Base-by-base conservation (phyloP, 2,329 filamentous ascomycete species). In the Neurospora crassa region DNA sequence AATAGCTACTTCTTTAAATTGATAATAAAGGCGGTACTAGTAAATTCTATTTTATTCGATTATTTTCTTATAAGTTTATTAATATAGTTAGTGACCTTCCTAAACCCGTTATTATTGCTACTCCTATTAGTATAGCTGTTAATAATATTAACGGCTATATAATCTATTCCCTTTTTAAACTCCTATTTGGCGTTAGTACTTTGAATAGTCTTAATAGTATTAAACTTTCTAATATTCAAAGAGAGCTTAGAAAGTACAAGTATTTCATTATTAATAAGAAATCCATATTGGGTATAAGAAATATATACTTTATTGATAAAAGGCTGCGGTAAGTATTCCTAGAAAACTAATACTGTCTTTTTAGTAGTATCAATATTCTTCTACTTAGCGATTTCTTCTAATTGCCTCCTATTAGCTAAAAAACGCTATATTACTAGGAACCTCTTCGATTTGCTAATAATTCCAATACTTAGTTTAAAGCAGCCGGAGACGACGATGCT, bases 401-500 rank as follows among this genome's bases (percentile, higher is more conserved):
- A 20, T 47, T 47, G 12, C 10, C 10, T 0, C 43, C 43, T 12
- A 24, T 47, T 47, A 3, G 1, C 2, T 12, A 47, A 5, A 47
- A 47, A 12, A 0, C 4, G 5, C 3, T 47, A 20, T 47, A 11
- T 20, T 47, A 5, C 11, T n/a, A 45, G 5, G 6, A 45, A n/a
- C 16, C 18, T 3, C 18, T 4, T 2, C 0, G n/a, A 45, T 45
- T 45, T 20, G 1, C 1, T 47, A 47, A 47, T 20, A 7, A 20
- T 2, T 1, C 2, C 10, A 12, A 47, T 20, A 47, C n/a, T 4
- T 14, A 6, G 2, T 45, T 47, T 47, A 5, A 47, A 18, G 14
- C 2, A 10, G 0, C 11, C n/a, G 3, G n/a, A 10, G 3, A 20
- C 3, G 4, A 45, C 1, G 3, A n/a, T 43, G 3, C 5, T 20